Evolutionary conservation across 805 yeast genomes (phyloP).

Genomic region (Wickerhamomyces canadensis): DNA sequence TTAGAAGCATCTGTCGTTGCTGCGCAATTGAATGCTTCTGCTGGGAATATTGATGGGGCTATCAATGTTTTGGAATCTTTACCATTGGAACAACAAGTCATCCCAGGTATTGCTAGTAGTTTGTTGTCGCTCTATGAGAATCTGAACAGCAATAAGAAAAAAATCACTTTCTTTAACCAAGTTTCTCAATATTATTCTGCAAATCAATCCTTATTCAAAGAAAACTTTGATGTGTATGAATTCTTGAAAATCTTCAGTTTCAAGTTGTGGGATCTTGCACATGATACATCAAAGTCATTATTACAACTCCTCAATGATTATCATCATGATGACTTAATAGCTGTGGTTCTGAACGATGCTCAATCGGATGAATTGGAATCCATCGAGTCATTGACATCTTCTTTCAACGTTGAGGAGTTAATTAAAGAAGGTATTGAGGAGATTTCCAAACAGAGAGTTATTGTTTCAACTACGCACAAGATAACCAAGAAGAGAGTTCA

Average conservation of each 20-base stretch:
- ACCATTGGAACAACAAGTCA: conserved; percentile 9
- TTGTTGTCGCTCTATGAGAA: conserved; percentile 45
- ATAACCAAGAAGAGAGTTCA: conserved; percentile 27
- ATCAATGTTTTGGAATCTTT: conserved; percentile 31
- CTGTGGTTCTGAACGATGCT: conserved; percentile 24
- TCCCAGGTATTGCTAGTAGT: conserved; percentile 47
- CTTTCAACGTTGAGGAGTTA: conserved; percentile 28
- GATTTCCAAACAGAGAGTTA: conserved; percentile 10
- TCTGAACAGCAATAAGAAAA: conserved; percentile 32
- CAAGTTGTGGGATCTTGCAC: conserved; percentile 25
- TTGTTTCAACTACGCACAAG: conserved; percentile 10
- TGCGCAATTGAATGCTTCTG: conserved; percentile 28
- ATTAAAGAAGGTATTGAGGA: conserved; percentile 17
- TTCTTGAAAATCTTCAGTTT: conserved; percentile 30
- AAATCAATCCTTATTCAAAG: conserved; percentile 5
- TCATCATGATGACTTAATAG: conserved; percentile 22
- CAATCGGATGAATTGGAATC: conserved; percentile 18
- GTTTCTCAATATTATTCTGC: conserved; percentile 22
- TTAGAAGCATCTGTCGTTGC: conserved; percentile 29
- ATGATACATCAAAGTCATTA: conserved; percentile 7
- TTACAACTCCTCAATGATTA: conserved; percentile 24
- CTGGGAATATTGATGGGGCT: conserved; percentile 30
- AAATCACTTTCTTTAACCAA: conserved; percentile 26
- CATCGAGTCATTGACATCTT: conserved; percentile 23
- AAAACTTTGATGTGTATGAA: conserved; percentile 19